Evolutionary conservation across 805 yeast species (phyloP), one percentile per base, ranked within the genome.

Genomic region (Pichia rugopelliculosa): DNA sequence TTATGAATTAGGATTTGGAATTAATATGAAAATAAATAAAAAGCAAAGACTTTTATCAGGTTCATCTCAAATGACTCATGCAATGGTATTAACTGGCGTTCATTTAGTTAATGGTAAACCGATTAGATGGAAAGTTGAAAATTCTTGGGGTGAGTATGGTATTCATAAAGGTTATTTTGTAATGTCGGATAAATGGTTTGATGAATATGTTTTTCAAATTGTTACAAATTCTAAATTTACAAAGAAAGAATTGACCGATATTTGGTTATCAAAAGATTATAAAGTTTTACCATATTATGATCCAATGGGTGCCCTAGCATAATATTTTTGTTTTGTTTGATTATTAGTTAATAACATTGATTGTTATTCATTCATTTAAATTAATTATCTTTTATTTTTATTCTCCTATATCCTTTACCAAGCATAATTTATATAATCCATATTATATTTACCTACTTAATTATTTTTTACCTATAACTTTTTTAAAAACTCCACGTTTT

Each of bases 1-100:
- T 60, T 85, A 82, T 65, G 70, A 76, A 50, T 67, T 80, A 42
- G 79, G 82, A 44, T 73, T 80, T 72, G 66, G 73, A 13, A 59
- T 64, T 12, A 57, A 48, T 25, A 56, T 65, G 52, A 62, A 63
- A 39, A 39, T 66, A 23, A 58, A 65, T 33, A 72, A 73, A 48
- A 60, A 58, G 27, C 67, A 64, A 50, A 56, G 70, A 37, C 52
- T 66, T 26, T 45, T 62, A 50, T 51, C 68, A 12, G 68, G 67
- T 11, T 65, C 69, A 6, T 82, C 90, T 22, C 73, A 78, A 56
- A 86, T 88, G 93, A 87, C 95, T 15, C 96, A 87, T 60, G 96
- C 96, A 27, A 87, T 87, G 96, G 79, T 82, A 8, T 74, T 87
- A 53, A 81, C 88, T 20, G 95, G 86, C 38, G 93, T 86, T 44